These are phyloP conservation scores for Zygosaccharomyces sapae DNA, from an alignment of 1,139 yeast genomes.

Conservation along the genomic window DNA sequence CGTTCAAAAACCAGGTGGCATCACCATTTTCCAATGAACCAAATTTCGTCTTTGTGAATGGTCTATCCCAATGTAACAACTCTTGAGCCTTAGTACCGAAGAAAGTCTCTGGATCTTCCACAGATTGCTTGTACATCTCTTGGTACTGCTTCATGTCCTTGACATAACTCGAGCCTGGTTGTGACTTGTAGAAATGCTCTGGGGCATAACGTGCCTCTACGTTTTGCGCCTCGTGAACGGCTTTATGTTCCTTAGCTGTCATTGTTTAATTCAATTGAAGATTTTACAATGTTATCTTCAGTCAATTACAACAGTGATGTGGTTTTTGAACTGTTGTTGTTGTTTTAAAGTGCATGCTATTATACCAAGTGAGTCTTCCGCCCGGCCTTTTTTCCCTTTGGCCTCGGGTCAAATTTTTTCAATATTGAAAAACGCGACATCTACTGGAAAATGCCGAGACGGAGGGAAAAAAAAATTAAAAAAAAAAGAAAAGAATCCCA, in stretches of 20 bases:
- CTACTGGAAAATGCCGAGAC: not conserved
- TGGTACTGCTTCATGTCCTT: slow-evolving; percentile 59
- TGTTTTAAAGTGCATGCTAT: not conserved
- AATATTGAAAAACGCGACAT: not conserved
- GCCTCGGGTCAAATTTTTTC: not conserved
- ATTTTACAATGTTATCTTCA: not conserved
- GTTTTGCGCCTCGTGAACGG: slow-evolving; percentile 81
- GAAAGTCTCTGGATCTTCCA: slow-evolving; percentile 60
- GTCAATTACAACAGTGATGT: not conserved
- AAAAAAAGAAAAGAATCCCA: too few species aligned
- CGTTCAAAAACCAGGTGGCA: slow-evolving; percentile 66
- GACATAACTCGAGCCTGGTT: slow-evolving; percentile 54
- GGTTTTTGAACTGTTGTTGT: not conserved
- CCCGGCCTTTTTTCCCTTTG: slow-evolving; percentile 3
- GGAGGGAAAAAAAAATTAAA: not conserved
- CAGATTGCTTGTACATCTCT: slow-evolving; percentile 59
- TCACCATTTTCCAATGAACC: slow-evolving; percentile 58
- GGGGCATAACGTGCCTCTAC: slow-evolving; percentile 66
- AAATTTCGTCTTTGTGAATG: slow-evolving; percentile 49
- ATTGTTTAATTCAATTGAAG: slow-evolving; percentile 8
- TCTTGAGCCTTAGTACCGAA: slow-evolving; percentile 60
- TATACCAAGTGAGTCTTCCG: slow-evolving; percentile 1
- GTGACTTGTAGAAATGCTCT: slow-evolving; percentile 66
- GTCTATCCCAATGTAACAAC: slow-evolving; percentile 58
- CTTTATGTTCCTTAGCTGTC: slow-evolving; percentile 35